Conservation (phyloP, 2,329 filamentous ascomycete species). For the Venturia effusa region DNA sequence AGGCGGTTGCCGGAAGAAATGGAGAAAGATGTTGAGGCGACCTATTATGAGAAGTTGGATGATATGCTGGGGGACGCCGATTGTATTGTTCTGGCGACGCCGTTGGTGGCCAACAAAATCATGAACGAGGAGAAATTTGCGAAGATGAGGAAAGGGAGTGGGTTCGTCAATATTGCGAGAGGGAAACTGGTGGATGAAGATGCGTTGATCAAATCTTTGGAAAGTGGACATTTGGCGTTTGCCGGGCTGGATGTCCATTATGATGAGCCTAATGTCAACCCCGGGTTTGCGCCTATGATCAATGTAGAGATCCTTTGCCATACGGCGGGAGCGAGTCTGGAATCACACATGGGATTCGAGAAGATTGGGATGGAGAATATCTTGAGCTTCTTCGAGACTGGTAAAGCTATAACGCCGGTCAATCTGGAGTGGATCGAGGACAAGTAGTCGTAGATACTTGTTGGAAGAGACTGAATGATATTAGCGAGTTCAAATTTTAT, state of each 20-base stretch:
- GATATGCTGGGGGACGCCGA: constrained; percentile 44
- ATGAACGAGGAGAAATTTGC: constrained; percentile 39
- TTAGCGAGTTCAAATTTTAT: not conserved
- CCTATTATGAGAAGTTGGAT: constrained; percentile 41
- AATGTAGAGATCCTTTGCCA: constrained; percentile 54
- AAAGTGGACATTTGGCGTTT: constrained; percentile 37
- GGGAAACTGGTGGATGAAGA: constrained; percentile 56
- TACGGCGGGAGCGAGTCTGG: constrained; percentile 55
- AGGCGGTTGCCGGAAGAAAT: constrained; percentile 34
- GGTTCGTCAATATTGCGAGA: constrained; percentile 56
- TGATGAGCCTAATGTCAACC: constrained; percentile 45
- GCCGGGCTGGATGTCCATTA: constrained; percentile 56
- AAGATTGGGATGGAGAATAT: constrained; percentile 57
- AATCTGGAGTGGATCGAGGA: constrained; percentile 38
- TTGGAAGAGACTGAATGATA: not conserved
- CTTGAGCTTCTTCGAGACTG: constrained; percentile 44
- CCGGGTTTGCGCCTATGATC: constrained; percentile 31
- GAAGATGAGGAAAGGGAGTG: constrained; percentile 42
- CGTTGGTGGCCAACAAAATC: constrained; percentile 39
- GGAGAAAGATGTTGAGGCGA: constrained; percentile 40
- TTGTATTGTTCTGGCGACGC: constrained; percentile 53
- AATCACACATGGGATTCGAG: constrained; percentile 57
- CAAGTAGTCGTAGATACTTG: not conserved
- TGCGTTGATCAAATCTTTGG: constrained; percentile 49
- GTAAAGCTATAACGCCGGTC: constrained; percentile 48